phyloP scores from a whole-genome alignment of 2,329 filamentous ascomycete genomes.

The Paecilomyces dactylethromorphus region DNA sequence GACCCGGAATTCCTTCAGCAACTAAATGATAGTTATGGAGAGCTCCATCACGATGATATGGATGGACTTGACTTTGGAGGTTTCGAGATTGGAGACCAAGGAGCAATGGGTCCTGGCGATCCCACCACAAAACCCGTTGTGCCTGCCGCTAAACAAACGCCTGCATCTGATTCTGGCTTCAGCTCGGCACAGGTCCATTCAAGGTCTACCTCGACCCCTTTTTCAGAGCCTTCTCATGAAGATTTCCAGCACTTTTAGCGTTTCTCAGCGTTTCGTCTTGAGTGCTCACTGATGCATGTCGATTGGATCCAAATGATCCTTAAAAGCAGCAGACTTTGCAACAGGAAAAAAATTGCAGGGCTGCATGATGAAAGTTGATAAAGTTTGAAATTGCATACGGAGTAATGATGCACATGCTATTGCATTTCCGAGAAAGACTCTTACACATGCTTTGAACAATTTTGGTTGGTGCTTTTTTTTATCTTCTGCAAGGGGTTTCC shows the following conservation, averaged over 20 bases:
- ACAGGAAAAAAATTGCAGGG: no score
- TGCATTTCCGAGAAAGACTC: not conserved
- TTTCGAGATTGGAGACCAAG: slow-evolving; percentile 6
- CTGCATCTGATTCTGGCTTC: not conserved
- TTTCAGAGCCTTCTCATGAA: not conserved
- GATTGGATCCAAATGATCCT: no score
- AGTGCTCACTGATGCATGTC: no score
- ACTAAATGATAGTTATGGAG: slow-evolving; percentile 27
- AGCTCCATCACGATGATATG: slow-evolving; percentile 23
- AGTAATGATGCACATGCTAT: not conserved
- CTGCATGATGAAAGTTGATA: not conserved
- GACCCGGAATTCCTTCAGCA: slow-evolving; percentile 32
- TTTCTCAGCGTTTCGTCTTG: not conserved
- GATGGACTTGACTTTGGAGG: slow-evolving; percentile 18
- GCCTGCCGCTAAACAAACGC: not conserved
- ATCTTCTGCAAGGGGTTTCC: not conserved
- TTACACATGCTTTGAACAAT: not conserved
- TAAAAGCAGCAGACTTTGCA: no score
- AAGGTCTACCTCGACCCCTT: not conserved
- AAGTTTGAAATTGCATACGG: not conserved
- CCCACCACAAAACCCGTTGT: not conserved
- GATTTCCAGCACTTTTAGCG: not conserved
- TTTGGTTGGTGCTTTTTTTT: not conserved
- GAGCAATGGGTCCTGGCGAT: not conserved
- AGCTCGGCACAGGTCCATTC: not conserved